Evolutionary conservation across 140 eudicot species (phyloP).

Genomic region (Ambrosia hybrid): DNA sequence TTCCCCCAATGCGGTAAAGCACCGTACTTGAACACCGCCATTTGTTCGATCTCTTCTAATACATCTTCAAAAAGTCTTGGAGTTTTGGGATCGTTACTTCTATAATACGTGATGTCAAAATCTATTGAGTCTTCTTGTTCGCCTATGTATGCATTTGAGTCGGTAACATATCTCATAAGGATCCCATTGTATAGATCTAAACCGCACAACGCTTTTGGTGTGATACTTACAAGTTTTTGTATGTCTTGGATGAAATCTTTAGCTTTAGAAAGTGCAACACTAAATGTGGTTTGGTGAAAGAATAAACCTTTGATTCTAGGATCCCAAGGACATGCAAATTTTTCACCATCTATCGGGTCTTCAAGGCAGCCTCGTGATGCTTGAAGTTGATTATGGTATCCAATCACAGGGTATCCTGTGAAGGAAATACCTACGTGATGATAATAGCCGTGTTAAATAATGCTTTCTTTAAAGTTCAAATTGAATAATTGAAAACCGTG

Average conservation of each 20-base stretch:
- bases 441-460: too few species aligned
- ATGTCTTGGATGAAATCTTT: conserved; percentile 57
- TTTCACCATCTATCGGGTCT: conserved; percentile 34
- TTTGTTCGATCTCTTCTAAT: conserved; percentile 57
- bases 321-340: conserved; percentile 77
- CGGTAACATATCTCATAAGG: conserved; percentile 50
- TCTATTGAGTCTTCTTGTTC: conserved; percentile 68
- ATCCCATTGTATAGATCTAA: conserved; percentile 35
- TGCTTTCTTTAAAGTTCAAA: too few species aligned
- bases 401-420: too few species aligned
- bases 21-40: too few species aligned
- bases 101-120: conserved; percentile 72
- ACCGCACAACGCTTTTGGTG: conserved; percentile 61
- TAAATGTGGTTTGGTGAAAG: conserved; percentile 66
- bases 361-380: conserved; percentile 74
- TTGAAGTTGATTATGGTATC: conserved; percentile 71
- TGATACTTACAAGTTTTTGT: conserved; percentile 47
- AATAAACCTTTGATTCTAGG: conserved; percentile 58
- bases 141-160: conserved; percentile 70
- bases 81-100: conserved; percentile 31
- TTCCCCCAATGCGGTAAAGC: too few species aligned
- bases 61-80: neutral
- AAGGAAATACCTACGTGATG: conserved; percentile 41
- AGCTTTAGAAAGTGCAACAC: conserved; percentile 52
- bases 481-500: too few species aligned